Evolutionary conservation across 225 moss, liverwort and hornwort genomes (phyloP).

Genomic region (Pseudisothecium myosuroides): DNA sequence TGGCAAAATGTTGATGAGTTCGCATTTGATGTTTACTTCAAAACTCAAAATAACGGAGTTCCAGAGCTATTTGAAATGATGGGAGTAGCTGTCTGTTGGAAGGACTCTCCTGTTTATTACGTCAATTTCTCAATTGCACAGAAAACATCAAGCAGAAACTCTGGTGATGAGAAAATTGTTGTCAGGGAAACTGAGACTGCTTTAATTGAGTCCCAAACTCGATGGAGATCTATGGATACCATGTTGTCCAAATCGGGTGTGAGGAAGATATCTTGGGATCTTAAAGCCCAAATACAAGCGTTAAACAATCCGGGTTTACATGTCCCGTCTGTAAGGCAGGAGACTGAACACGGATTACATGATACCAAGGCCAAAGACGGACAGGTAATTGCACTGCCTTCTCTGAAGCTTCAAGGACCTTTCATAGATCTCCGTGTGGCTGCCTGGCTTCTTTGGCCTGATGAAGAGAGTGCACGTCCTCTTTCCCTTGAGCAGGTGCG

Average conservation of each 20-base stretch:
- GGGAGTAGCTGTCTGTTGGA: slow-evolving; percentile 92
- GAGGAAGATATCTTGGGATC: slow-evolving; percentile 74
- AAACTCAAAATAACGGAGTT: slow-evolving; percentile 11
- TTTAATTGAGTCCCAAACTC: slow-evolving; percentile 15
- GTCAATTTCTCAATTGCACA: slow-evolving; percentile 17
- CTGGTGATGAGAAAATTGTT: not conserved
- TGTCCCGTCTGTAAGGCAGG: not conserved
- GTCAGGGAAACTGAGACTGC: not conserved
- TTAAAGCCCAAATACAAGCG: slow-evolving; percentile 70
- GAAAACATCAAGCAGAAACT: not conserved
- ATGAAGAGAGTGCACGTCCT: slow-evolving; percentile 72
- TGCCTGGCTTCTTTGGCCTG: slow-evolving; percentile 98
- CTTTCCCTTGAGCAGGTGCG: slow-evolving; percentile 70
- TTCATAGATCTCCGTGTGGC: slow-evolving; percentile 61
- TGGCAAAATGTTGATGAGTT: slow-evolving; percentile 67
- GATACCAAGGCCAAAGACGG: slow-evolving; percentile 8
- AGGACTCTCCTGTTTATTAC: slow-evolving; percentile 84
- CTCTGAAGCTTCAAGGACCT: slow-evolving; percentile 51
- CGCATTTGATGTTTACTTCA: slow-evolving; percentile 68
- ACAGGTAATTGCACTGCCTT: slow-evolving; percentile 25
- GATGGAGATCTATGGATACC: slow-evolving; percentile 53
- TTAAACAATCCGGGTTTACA: slow-evolving; percentile 39
- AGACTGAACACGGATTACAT: not conserved
- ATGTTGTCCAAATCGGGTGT: slow-evolving; percentile 42
- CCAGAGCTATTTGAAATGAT: slow-evolving; percentile 46